These are phyloP conservation scores for Aegilops sharonensis DNA, from an alignment of 176 grass and related monocot species.

Conservation along the genomic window DNA sequence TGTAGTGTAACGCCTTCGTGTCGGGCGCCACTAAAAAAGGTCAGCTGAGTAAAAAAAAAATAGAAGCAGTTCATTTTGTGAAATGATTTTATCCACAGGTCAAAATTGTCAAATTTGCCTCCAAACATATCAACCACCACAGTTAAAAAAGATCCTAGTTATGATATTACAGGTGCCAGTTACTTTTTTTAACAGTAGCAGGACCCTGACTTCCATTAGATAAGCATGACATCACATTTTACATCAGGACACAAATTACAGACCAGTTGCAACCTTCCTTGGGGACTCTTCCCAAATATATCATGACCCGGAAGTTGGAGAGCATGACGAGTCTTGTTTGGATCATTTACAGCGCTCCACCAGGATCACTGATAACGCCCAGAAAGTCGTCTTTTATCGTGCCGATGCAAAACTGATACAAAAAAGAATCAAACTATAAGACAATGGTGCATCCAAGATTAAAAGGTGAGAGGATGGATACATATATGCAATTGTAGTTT, in stretches of 20 bases:
- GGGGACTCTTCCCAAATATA: not conserved
- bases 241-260: not conserved
- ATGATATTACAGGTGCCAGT: not conserved
- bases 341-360: slow-evolving; percentile 56
- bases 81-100: no score
- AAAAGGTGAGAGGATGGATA: not conserved
- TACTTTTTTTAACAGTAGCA: not conserved
- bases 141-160: slow-evolving; percentile 1
- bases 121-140: not conserved
- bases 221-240: not conserved
- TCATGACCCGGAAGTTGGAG: not conserved
- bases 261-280: not conserved
- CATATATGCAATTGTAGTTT: not conserved
- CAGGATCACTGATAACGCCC: slow-evolving; percentile 91
- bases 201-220: no score
- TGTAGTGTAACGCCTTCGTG: no score
- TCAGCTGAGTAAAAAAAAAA: no score
- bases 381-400: slow-evolving; percentile 97
- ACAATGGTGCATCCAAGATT: not conserved
- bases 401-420: slow-evolving; percentile 91
- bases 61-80: no score
- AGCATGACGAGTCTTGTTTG: not conserved
- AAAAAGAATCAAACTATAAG: slow-evolving; percentile 6
- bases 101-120: no score
- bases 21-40: no score